These are phyloP conservation scores for Pythium periplocum DNA, from an alignment of 352 stramenopile genomes.

Conservation along the genomic window DNA sequence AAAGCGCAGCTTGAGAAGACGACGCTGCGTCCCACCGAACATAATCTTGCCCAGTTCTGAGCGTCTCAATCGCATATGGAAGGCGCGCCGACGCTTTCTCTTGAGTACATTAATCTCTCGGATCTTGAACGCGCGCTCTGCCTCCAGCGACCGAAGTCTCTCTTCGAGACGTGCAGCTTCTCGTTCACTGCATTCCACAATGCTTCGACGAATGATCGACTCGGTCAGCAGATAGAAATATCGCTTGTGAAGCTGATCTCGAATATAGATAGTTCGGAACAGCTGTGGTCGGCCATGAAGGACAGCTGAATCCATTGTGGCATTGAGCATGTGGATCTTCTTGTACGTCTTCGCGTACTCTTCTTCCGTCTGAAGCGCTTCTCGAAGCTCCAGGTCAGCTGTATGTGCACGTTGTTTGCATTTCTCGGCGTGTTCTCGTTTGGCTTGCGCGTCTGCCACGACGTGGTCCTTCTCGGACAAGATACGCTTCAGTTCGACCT, in stretches of 20 bases:
- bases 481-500: constrained; percentile 37
- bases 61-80: constrained; percentile 37
- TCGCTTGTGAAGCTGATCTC: constrained; percentile 38
- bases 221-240: constrained; percentile 67
- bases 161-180: constrained; percentile 33
- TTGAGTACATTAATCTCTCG: constrained; percentile 46
- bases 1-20: constrained; percentile 40
- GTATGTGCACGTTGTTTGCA: constrained; percentile 33
- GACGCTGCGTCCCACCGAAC: constrained; percentile 34
- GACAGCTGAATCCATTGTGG: constrained; percentile 64
- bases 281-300: constrained; percentile 59
- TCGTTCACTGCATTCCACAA: constrained; percentile 39
- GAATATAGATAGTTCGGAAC: constrained; percentile 56
- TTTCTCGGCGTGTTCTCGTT: constrained; percentile 32
- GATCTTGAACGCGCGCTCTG: constrained; percentile 42
- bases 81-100: constrained; percentile 35
- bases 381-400: constrained; percentile 26
- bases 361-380: constrained; percentile 36
- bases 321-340: constrained; percentile 41
- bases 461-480: constrained; percentile 47
- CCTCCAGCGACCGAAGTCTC: constrained; percentile 25
- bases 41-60: constrained; percentile 46
- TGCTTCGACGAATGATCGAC: constrained; percentile 37
- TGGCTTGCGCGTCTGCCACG: constrained; percentile 42
- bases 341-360: constrained; percentile 25